Conservation (phyloP, 805 yeast species). For the Lachancea cidri region DNA sequence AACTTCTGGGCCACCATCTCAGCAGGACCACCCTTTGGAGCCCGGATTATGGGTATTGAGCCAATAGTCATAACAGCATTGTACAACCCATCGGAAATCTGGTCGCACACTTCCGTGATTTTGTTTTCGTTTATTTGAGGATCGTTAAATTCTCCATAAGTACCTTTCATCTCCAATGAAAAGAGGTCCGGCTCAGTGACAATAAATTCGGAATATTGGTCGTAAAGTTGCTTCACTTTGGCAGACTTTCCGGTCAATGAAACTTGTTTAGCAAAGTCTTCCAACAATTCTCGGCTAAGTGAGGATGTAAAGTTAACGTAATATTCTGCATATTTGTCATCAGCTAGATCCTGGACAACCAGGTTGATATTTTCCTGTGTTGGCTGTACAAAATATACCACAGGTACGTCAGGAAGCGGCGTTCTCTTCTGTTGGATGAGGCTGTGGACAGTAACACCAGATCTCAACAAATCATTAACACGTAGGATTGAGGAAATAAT, state of each 20-base stretch:
- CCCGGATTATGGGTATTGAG: slow-evolving; percentile 82
- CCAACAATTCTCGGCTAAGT: slow-evolving; percentile 71
- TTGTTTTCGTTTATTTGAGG: slow-evolving; percentile 70
- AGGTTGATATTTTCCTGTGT: slow-evolving; percentile 65
- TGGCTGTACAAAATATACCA: slow-evolving; percentile 85
- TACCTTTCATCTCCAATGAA: slow-evolving; percentile 61
- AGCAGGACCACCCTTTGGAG: slow-evolving; percentile 92
- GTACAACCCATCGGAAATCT: slow-evolving; percentile 74
- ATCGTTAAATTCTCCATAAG: slow-evolving; percentile 64
- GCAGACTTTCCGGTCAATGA: slow-evolving; percentile 65
- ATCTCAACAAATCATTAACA: slow-evolving; percentile 82
- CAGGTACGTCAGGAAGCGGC: slow-evolving; percentile 93
- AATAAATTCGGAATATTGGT: slow-evolving; percentile 86
- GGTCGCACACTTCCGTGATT: slow-evolving; percentile 62
- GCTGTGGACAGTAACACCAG: slow-evolving; percentile 90
- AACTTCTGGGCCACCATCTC: too few species aligned
- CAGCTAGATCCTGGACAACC: slow-evolving; percentile 67
- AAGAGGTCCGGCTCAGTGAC: slow-evolving; percentile 92
- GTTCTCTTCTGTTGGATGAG: slow-evolving; percentile 66
- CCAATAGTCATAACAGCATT: slow-evolving; percentile 73
- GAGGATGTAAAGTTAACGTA: slow-evolving; percentile 85
- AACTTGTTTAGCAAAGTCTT: slow-evolving; percentile 81
- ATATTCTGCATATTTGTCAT: slow-evolving; percentile 70
- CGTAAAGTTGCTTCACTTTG: slow-evolving; percentile 82
- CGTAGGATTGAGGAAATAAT: slow-evolving; percentile 87